Evolutionary conservation across 1,284 basidiomycete genomes (phyloP).

Genomic region (Leucoagaricus sp.): DNA sequence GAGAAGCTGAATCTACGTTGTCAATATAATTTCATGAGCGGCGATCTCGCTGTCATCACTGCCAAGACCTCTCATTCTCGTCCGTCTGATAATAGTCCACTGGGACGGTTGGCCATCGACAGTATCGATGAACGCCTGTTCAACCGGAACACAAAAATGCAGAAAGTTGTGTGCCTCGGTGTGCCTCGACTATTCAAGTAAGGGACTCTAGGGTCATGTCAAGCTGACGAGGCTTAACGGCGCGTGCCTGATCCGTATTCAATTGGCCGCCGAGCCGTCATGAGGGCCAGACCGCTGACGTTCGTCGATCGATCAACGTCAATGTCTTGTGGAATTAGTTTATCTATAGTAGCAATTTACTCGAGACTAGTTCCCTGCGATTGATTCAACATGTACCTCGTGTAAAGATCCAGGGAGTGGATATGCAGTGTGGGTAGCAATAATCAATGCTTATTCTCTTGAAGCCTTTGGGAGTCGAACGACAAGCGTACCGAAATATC

Average conservation of each 20-base stretch:
- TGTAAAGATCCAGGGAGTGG: neutral
- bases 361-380: neutral
- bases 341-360: neutral
- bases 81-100: neutral
- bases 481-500: neutral
- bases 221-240: neutral
- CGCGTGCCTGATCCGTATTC: neutral
- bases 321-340: neutral
- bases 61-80: neutral
- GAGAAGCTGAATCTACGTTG: neutral
- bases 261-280: neutral
- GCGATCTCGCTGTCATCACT: neutral
- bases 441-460: neutral
- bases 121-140: slow-evolving; percentile 5
- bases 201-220: neutral
- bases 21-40: neutral
- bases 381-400: too few species aligned
- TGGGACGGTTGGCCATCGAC: neutral
- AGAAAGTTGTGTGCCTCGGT: neutral
- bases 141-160: neutral
- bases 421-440: neutral
- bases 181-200: neutral
- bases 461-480: neutral
- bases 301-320: neutral
- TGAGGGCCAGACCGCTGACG: neutral